Base-by-base conservation (phyloP, 2,329 filamentous ascomycete genomes). In the Pseudogymnoascus sp. region DNA sequence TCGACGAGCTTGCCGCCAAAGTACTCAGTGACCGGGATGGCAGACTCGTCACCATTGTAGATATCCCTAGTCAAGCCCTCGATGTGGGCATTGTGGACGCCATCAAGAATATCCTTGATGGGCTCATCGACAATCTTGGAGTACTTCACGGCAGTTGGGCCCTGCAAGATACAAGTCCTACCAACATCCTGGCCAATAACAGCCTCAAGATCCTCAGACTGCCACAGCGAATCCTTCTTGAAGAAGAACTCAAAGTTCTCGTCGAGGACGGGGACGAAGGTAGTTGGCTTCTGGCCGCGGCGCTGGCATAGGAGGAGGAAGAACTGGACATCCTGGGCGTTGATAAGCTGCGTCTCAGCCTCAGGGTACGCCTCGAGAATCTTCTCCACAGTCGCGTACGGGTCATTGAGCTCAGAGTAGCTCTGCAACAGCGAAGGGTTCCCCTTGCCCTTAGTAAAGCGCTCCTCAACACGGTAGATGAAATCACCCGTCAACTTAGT, bases 171-270 rank as follows among this genome's bases (percentile, higher is more conserved):
- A 79, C 93, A 97, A 50, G 93, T 96, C 73, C 96, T 86, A 67
- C 91, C 93, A 64, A 99, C 95, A 74, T 99, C 96, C 77, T 97
- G 95, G 69, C 83, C 93, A 65, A 97, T 93, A 64, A 99, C 93
- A 62, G 95, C 95, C 72, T 96, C 93, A 10, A 99, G 82, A 72
- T 99, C 95, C 77, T 99, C 95, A 0, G 95, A 97, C 78, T 99
- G 95, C 95, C 95, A 99, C 6, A 99, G 84, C 1, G 95, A 99
- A 76, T 99, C 95, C 81, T 99, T 99, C 86, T 99, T 99, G 88
- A 99, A 99, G 81, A 91, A 99, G 79, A 96, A 96, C 74, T 99
- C 95, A 69, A 99, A 99, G 74, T 93, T 96, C 67, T 96, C 92
- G 71, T 99, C 95, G 21, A 99, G 82, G n/a, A 89, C 82, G 4